phyloP scores from a whole-genome alignment of 1,139 yeast species.

The Casaregolazyma lundiana region DNA sequence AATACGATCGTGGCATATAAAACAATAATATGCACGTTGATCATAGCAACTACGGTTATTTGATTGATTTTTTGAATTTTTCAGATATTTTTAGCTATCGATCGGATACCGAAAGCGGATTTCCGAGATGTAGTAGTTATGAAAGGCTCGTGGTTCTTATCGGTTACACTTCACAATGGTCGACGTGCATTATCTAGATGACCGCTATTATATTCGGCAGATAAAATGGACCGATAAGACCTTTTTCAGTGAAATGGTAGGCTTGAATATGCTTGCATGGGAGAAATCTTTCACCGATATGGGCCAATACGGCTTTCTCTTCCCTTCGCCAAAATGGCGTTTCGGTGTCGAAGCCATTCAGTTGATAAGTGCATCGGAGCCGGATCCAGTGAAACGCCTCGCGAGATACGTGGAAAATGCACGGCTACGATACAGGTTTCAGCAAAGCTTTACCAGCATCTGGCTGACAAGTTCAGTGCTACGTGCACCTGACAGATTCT shows the following conservation, averaged over 20 bases:
- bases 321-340: background rate
- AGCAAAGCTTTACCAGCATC: background rate
- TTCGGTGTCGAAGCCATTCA: background rate
- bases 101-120: no score
- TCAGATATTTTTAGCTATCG: no score
- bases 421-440: background rate
- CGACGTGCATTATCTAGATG: constrained; percentile 1
- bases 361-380: background rate
- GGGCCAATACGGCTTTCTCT: background rate
- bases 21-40: no score
- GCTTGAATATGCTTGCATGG: background rate
- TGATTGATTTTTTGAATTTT: no score
- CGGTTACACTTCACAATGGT: no score
- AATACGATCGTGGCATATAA: no score
- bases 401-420: background rate
- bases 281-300: background rate
- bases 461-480: background rate
- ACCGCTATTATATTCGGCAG: constrained; percentile 4
- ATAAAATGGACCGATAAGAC: background rate
- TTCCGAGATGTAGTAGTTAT: no score
- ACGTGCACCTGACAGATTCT: background rate
- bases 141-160: no score
- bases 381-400: constrained; percentile 3
- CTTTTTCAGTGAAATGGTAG: background rate
- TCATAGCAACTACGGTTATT: no score